phyloP scores from a whole-genome alignment of 1,139 yeast genomes.

The Scheffersomyces quercinus region DNA sequence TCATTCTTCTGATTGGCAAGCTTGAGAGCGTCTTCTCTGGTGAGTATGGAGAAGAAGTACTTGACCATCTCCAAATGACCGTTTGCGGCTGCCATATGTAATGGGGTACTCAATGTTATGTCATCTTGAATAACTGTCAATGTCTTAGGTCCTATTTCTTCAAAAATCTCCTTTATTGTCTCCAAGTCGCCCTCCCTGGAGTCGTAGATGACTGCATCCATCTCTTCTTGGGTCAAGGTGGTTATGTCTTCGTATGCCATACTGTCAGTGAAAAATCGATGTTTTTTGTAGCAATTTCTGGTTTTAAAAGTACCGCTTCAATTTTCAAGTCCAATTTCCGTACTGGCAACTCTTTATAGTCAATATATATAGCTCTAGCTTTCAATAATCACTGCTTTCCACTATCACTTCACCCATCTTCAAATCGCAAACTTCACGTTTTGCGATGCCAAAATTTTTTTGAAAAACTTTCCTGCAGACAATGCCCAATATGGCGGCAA shows the following conservation, averaged over 20 bases:
- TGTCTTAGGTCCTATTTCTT: constrained; percentile 54
- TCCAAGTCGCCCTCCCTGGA: constrained; percentile 88
- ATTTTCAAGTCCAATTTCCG: too few species aligned
- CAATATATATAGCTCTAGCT: too few species aligned
- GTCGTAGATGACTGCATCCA: constrained; percentile 77
- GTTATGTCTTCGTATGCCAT: constrained; percentile 9
- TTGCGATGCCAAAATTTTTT: constrained; percentile 1
- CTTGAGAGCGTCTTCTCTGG: constrained; percentile 42
- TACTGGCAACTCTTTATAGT: too few species aligned
- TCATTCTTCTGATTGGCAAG: constrained; percentile 64
- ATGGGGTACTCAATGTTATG: constrained; percentile 66
- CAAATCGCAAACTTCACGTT: too few species aligned
- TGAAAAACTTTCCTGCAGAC: background rate
- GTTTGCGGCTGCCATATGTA: constrained; percentile 95
- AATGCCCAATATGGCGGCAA: too few species aligned
- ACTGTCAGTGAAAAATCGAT: background rate
- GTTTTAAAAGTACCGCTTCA: background rate
- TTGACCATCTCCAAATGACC: constrained; percentile 76
- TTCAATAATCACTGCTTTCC: too few species aligned
- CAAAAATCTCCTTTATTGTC: constrained; percentile 65
- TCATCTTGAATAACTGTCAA: constrained; percentile 61
- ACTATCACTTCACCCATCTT: too few species aligned
- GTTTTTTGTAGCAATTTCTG: background rate
- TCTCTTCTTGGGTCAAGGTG: constrained; percentile 65
- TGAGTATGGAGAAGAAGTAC: constrained; percentile 55